Base-by-base conservation (phyloP, 2,329 filamentous ascomycete genomes). In the Sclerotinia nivalis region DNA sequence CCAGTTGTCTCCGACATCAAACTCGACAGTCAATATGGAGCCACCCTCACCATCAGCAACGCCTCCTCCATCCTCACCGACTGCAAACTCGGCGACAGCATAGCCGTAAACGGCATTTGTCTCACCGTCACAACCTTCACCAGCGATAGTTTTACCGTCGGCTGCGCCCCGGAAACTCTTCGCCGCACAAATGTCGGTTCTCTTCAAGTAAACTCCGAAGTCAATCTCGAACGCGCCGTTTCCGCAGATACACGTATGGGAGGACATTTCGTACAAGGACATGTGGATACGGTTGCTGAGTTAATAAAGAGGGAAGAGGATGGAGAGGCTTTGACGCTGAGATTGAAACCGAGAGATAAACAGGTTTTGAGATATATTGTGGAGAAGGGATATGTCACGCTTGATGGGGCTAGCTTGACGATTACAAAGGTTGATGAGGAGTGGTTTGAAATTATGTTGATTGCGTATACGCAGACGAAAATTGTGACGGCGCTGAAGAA, bases 361-460 rank as follows among this genome's bases (percentile, higher is more conserved):
- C 85, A 84, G 7, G 87, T 97, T 72, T 80, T 99, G 82, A 85
- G 89, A 75, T 98, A 98, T 81, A 86, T 99, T 70, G 93, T 99
- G 25, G 93, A 96, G 84, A 99, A 99, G 85, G 96, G 96, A 64
- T 99, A 93, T 80, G 89, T 99, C 69, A 93, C 94, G 58, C 87
- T 99, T 65, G 96, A 99, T 79, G 96, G 96, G 6, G 95, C 96
- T 34, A 97, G 94, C 78, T 83, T 99, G 84, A 99, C 96, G 0
- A 87, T 99, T 2, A 98, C 95, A 2, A 86, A 87, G 74, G 95
- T 98, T 43, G 83, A 95, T 76, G 87, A 88, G 74, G 89, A 91
- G 55, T 96, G 93, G 80, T 97, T 90, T 87, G 96, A 98, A 86
- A 91, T 99, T 64, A 99, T 99, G 96, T 84, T 99, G 72, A 97